A percentile compares a stretch with the other conserved stretches of the same genome.
These are phyloP conservation scores for Cenchrus purpureus DNA, from an alignment of 176 grass and related monocot genomes.

Conservation along the genomic window DNA sequence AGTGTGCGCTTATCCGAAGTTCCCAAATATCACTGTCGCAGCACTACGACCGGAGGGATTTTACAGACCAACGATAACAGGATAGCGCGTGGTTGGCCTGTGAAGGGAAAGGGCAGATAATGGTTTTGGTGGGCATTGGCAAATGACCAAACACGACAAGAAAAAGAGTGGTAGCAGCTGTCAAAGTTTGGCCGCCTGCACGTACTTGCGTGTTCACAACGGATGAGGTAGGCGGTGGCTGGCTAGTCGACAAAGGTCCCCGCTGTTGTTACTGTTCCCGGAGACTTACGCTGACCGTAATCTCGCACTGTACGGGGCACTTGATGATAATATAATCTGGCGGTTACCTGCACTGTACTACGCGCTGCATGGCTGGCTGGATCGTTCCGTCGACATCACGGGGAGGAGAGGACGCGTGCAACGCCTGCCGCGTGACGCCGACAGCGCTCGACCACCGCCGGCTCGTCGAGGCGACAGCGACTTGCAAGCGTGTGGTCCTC, in stretches of 20 bases:
- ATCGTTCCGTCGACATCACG: not conserved
- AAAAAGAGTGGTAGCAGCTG: not conserved
- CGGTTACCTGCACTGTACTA: not conserved
- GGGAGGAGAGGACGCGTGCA: not conserved
- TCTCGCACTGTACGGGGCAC: not conserved
- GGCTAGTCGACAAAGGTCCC: not conserved
- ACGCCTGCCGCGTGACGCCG: constrained; percentile 19
- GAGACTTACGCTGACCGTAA: not conserved
- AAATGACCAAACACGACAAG: not conserved
- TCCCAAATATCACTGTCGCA: not conserved
- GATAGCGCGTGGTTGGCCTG: constrained; percentile 13
- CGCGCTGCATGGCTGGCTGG: not conserved
- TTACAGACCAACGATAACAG: not conserved
- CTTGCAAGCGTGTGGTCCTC: not conserved
- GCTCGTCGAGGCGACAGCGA: not conserved
- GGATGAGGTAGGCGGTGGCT: not conserved
- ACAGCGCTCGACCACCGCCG: not conserved
- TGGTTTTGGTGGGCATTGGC: not conserved
- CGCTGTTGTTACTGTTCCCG: not conserved
- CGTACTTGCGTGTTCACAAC: not conserved
- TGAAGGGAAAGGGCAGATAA: not conserved
- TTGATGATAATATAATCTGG: not conserved
- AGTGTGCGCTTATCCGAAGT: not conserved
- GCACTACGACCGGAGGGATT: not conserved
- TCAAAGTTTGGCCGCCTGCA: not conserved